Conservation (phyloP, 1,284 basidiomycete genomes). For the Pseudozyma sp. region DNA sequence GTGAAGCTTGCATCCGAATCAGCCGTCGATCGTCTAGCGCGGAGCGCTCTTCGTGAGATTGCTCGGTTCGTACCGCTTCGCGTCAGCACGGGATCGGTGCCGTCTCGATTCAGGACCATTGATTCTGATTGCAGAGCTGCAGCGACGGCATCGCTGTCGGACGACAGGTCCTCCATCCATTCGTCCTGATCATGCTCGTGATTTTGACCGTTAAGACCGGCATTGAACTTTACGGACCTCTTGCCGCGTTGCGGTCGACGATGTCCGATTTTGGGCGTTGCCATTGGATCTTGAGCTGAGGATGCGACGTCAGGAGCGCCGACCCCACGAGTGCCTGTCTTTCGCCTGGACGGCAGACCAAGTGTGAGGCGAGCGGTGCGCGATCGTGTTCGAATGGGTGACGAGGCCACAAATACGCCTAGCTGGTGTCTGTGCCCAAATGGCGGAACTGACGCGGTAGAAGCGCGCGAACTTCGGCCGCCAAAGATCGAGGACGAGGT, state of each 20-base stretch:
- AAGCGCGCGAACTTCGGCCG: conserved; percentile 42
- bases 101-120: background rate
- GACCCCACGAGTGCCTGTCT: conserved; percentile 10
- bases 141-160: conserved; percentile 22
- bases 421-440: conserved; percentile 27
- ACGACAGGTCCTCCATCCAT: conserved; percentile 42
- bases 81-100: background rate
- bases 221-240: conserved; percentile 32
- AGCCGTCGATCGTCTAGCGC: conserved; percentile 16
- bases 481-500: conserved; percentile 45
- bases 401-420: conserved; percentile 51
- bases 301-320: conserved; percentile 17
- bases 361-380: conserved; percentile 31
- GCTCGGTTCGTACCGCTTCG: background rate
- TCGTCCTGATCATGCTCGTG: conserved; percentile 9
- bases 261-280: conserved; percentile 32
- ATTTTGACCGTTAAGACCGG: background rate
- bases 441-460: conserved; percentile 30
- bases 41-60: conserved; percentile 5
- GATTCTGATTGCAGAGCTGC: conserved; percentile 8
- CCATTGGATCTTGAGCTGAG: conserved; percentile 26
- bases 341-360: conserved; percentile 21
- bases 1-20: conserved; percentile 23
- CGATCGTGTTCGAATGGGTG: conserved; percentile 48
- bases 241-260: conserved; percentile 22